Evolutionary conservation across 495 filamentous ascomycete genomes (phyloP), one percentile per base, ranked within the genome.

Genomic region (Penicillium coffeae): DNA sequence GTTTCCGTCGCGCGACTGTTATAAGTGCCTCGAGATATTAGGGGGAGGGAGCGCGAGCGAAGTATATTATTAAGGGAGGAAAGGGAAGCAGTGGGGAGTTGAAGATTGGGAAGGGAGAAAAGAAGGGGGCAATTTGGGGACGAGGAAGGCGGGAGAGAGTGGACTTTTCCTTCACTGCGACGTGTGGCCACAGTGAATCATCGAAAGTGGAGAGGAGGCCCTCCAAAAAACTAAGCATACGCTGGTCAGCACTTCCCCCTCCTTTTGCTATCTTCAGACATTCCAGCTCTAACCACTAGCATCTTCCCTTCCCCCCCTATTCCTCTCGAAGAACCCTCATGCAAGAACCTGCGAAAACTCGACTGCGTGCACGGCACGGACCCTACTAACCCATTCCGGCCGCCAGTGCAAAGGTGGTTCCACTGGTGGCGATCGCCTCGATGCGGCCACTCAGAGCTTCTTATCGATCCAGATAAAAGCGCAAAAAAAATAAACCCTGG

Each of bases 81-180:
- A 36, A 54, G 53, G 27, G 51, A 58, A 30, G 18, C 3, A 37
- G 33, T 37, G 48, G 52, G 21, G n/a, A 35, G 41, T 41, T 47
- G 41, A 41, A 35, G 48, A 40, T 50, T 13, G 45, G 37, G 32
- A 25, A 45, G 32, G 37, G 41, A 39, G 41, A 16, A 42, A 54
- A 45, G 37, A 39, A 43, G 48, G 47, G 38, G 52, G 56, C 58
- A 38, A 44, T 37, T 35, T 50, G 44, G 49, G 54, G n/a, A n/a
- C n/a, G n/a, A 36, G 48, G 49, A 51, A 48, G 47, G 50, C 45
- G 51, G 49, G 53, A 48, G 52, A 47, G 47, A 50, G 52, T 48
- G 61, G 54, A 56, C 48, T 21, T 40, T 21, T 20, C 9, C 25
- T 30, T 30, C 54, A 51, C 48, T 38, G 45, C 42, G 58, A 45